Conservation (phyloP, 2,329 filamentous ascomycete species). For the Paecilomyces sp. region DNA sequence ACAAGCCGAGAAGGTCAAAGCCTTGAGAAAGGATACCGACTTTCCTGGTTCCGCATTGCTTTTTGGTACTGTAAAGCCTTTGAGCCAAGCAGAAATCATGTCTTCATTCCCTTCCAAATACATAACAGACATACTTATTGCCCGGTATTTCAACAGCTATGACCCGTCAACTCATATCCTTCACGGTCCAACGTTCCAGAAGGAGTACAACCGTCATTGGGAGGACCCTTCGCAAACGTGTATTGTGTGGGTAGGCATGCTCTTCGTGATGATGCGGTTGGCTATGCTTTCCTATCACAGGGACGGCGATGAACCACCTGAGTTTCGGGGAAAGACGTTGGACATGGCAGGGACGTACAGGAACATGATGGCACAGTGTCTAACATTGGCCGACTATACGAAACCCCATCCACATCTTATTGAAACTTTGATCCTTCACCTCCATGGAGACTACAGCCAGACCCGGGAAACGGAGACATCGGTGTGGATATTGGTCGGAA, state of each 20-base stretch:
- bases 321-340: conserved; percentile 51
- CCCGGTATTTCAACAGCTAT: conserved; percentile 82
- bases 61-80: conserved; percentile 63
- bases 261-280: conserved; percentile 59
- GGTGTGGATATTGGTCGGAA: conserved; percentile 52
- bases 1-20: conserved; percentile 68
- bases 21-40: conserved; percentile 51
- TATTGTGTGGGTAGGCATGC: conserved; percentile 55
- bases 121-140: conserved; percentile 75
- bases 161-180: conserved; percentile 62
- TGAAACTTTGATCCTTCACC: conserved; percentile 55
- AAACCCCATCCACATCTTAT: conserved; percentile 54
- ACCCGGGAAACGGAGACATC: conserved; percentile 54
- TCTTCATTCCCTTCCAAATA: conserved; percentile 72
- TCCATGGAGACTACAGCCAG: conserved; percentile 55
- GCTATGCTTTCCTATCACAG: conserved; percentile 56
- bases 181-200: conserved; percentile 78
- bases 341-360: conserved; percentile 41
- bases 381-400: conserved; percentile 57
- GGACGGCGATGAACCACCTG: conserved; percentile 56
- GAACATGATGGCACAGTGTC: conserved; percentile 54
- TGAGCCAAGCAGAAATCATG: conserved; percentile 69
- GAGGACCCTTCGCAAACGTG: conserved; percentile 49
- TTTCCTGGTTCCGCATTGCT: conserved; percentile 66
- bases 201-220: conserved; percentile 61